A percentile compares a stretch with the other conserved stretches of the same genome.
phyloP scores from a whole-genome alignment of 306 rosid species.

The Casuarina equisetifolia region DNA sequence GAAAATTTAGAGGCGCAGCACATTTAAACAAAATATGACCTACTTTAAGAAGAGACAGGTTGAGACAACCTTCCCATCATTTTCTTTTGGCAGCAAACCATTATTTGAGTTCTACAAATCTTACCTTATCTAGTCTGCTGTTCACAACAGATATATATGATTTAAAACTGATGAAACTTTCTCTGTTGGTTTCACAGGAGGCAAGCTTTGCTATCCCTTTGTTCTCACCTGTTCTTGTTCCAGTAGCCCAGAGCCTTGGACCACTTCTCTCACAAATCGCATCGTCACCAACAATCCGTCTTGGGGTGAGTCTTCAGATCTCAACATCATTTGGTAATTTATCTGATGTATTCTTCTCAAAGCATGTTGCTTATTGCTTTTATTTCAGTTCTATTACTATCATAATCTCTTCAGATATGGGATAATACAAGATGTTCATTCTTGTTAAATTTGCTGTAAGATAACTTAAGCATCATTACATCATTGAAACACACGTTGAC shows the following conservation, averaged over 20 bases:
- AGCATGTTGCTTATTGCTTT: neutral
- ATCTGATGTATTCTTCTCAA: neutral
- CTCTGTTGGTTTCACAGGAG: slow-evolving; percentile 53
- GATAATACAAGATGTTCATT: neutral
- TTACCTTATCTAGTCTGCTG: neutral
- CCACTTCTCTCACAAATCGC: slow-evolving; percentile 90
- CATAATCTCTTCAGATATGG: neutral
- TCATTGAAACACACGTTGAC: neutral
- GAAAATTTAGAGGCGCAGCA: neutral
- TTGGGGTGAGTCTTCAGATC: slow-evolving; percentile 69
- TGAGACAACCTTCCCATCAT: neutral
- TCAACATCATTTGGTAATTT: slow-evolving; percentile 10
- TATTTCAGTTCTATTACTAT: slow-evolving; percentile 2
- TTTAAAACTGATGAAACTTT: slow-evolving; percentile 22
- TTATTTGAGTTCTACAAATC: neutral
- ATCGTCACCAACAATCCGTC: slow-evolving; percentile 85
- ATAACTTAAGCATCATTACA: neutral
- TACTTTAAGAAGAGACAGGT: neutral
- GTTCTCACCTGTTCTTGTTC: slow-evolving; percentile 91
- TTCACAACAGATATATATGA: neutral
- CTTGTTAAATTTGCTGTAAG: neutral
- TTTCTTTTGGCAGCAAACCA: slow-evolving; percentile 3
- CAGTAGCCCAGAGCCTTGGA: slow-evolving; percentile 90
- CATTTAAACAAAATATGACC: neutral
- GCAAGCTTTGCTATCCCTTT: slow-evolving; percentile 90